Evolutionary conservation across 768 basidiomycete species (phyloP).

Genomic region (Leccinellum rugosiceps): DNA sequence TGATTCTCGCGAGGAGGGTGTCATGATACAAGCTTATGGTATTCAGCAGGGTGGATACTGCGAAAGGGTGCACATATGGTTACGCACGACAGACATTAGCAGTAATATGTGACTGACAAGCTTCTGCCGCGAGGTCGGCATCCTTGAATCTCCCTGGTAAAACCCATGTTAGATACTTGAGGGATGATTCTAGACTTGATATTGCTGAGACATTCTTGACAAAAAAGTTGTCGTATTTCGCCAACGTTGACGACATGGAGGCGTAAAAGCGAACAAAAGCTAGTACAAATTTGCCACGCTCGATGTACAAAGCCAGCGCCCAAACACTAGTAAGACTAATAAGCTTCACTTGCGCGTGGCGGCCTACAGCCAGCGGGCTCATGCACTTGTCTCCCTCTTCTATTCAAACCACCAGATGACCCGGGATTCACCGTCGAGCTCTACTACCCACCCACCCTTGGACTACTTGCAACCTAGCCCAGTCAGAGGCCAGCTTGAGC

Average conservation of each 20-base stretch:
- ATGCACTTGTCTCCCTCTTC: slow-evolving; percentile 4
- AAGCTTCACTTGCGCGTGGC: slow-evolving; percentile 16
- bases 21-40: slow-evolving; percentile 94
- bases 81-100: slow-evolving; percentile 12
- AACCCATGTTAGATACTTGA: slow-evolving; percentile 92
- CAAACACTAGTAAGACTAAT: slow-evolving; percentile 21
- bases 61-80: slow-evolving; percentile 8
- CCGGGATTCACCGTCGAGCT: slow-evolving; percentile 22
- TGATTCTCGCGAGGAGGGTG: slow-evolving; percentile 71
- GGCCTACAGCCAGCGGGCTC: background rate
- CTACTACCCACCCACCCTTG: slow-evolving; percentile 32
- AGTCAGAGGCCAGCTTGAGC: slow-evolving; percentile 72
- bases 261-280: background rate
- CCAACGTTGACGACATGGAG: slow-evolving; percentile 58
- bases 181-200: slow-evolving; percentile 80
- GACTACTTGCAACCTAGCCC: slow-evolving; percentile 63
- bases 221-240: slow-evolving; percentile 79
- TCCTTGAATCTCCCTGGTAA: slow-evolving; percentile 96
- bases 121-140: slow-evolving; percentile 93
- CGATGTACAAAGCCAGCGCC: slow-evolving; percentile 25
- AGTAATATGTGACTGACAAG: slow-evolving; percentile 57
- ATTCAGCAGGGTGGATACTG: slow-evolving; percentile 88
- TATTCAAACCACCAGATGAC: slow-evolving; percentile 19
- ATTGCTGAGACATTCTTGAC: slow-evolving; percentile 84
- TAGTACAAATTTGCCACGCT: slow-evolving; percentile 6